Base-by-base conservation (phyloP, 805 yeast species). In the Kregervanrija pseudodelftensis region DNA sequence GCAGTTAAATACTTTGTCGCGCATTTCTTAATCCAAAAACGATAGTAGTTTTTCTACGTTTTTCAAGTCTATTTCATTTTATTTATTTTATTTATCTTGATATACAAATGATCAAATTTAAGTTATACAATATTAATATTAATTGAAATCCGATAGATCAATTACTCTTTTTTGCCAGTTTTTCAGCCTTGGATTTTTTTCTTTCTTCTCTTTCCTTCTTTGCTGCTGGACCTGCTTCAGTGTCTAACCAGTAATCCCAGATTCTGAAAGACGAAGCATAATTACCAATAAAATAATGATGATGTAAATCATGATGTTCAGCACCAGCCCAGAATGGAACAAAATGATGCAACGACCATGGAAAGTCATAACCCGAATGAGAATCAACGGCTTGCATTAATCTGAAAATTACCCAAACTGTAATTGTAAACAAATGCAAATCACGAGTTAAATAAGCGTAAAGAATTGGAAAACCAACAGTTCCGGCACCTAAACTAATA, bases 241-340 rank as follows among this genome's bases (percentile, higher is more conserved):
- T 76, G 43, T 68, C 74, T 50, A 76, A 65, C 15, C 65, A 50
- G 52, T 53, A 72, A 52, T 77, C 82, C 75, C 78, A 75, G 76
- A 79, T 74, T 57, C 80, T 72, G 63, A 77, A 77, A 28, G 76
- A 68, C 36, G 78, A 72, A 22, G 82, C 77, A 52, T 77, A 77
- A 54, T 73, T 73, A 14, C 82, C 82, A 48, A 77, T 75, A 51
- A 77, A 77, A 57, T 71, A 73, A 53, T 76, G 82, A 51, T 77
- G 82, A 51, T 77, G 82, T 47, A 71, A 69, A 54, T 77, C 82
- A 54, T 77, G 82, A 54, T 77, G 82, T 45, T 73, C 80, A 34
- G 81, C 81, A 31, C 82, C 82, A 9, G 82, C 81, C 82, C 82
- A 77, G 60, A 77, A 69, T 37, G 82, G 82, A n/a, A 77, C 42